These are phyloP conservation scores for Casuarina cunninghamiana DNA, from an alignment of 306 rosid genomes.

Conservation along the genomic window DNA sequence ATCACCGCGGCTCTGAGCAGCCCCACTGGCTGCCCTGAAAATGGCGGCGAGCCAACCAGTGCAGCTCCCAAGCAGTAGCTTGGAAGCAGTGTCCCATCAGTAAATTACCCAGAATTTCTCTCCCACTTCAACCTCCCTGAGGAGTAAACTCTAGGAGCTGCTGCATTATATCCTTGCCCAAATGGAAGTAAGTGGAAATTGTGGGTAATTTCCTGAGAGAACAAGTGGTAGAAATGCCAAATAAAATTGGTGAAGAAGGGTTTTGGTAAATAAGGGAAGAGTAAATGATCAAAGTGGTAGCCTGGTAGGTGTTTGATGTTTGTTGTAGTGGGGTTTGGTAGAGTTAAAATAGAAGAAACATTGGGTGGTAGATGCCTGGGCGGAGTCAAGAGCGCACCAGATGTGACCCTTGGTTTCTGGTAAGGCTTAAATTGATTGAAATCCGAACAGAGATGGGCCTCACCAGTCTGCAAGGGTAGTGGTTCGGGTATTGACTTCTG, in stretches of 20 bases:
- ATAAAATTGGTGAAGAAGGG: neutral
- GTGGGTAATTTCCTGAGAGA: conserved; percentile 15
- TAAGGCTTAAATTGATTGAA: conserved; percentile 19
- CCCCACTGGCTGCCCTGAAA: conserved; percentile 10
- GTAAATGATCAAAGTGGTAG: conserved; percentile 2
- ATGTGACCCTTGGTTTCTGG: conserved; percentile 58
- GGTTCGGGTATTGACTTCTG: conserved; percentile 99
- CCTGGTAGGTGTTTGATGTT: conserved; percentile 5
- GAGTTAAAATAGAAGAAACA: neutral
- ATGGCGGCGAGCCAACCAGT: conserved; percentile 35
- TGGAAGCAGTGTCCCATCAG: neutral
- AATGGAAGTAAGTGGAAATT: conserved; percentile 10
- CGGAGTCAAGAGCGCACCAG: conserved; percentile 99
- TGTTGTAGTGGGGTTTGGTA: conserved; percentile 22
- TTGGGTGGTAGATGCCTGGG: conserved; percentile 39
- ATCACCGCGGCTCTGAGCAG: conserved; percentile 57
- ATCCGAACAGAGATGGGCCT: conserved; percentile 21
- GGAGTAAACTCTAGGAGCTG: no score
- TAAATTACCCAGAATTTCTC: no score
- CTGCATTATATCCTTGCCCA: neutral
- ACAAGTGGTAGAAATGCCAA: conserved; percentile 1
- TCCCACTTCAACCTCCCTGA: neutral
- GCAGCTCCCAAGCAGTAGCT: conserved; percentile 36
- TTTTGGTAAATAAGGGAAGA: conserved; percentile 25
- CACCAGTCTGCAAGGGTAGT: conserved; percentile 60